Evolutionary conservation across 768 basidiomycete species (phyloP).

Genomic region (Mycena filopes): DNA sequence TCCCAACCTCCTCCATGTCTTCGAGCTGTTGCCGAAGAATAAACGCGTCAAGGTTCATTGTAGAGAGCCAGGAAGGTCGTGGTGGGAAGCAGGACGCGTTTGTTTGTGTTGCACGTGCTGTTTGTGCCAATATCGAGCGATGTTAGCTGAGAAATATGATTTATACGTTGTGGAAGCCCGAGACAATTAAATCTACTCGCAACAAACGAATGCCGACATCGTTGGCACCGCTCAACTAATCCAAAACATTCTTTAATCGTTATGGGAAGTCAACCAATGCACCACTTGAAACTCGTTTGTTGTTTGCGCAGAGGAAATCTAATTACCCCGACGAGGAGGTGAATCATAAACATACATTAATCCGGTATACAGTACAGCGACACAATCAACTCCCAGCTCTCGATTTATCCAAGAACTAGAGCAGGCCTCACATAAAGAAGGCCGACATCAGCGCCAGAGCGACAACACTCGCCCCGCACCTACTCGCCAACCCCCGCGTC

Average conservation of each 20-base stretch:
- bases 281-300: too few species aligned
- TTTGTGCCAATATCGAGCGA: neutral
- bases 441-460: too few species aligned
- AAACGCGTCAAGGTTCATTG: constrained; percentile 3
- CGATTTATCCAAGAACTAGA: too few species aligned
- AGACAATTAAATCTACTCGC: neutral
- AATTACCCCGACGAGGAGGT: too few species aligned
- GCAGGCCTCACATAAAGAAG: too few species aligned
- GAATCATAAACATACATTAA: too few species aligned
- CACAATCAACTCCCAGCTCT: too few species aligned
- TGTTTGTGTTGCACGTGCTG: neutral
- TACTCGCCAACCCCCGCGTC: too few species aligned
- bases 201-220: neutral
- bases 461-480: too few species aligned
- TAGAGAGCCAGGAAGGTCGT: neutral
- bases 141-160: neutral
- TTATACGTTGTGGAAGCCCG: neutral
- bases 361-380: too few species aligned
- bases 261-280: constrained; percentile 9
- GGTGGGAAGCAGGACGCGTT: neutral
- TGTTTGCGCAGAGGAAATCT: too few species aligned
- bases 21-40: neutral
- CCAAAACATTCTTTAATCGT: neutral
- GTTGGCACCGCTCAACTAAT: neutral
- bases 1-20: neutral